Evolutionary conservation across 495 filamentous ascomycete genomes (phyloP), one percentile per base, ranked within the genome.

Genomic region (Xylaria nigripes): DNA sequence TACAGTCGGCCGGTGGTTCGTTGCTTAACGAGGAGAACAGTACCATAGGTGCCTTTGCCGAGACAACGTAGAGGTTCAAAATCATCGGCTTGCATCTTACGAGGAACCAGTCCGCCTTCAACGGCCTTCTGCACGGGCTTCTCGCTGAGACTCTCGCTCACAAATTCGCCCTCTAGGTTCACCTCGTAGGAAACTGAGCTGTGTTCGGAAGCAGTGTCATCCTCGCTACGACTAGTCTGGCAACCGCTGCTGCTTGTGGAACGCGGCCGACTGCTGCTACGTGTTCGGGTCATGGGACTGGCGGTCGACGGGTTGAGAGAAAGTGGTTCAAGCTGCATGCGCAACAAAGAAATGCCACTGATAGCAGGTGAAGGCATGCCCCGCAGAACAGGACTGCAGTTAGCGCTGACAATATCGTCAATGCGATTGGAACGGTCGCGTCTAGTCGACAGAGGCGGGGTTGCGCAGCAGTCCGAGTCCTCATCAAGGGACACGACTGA

Each of bases 31-130:
- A 98, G 78, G 42, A 95, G 66, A 13, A 98, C 93, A 2, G 90
- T 96, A 18, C 93, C 93, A 66, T 89, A 98, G 3, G 91, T 87
- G 55, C 93, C 93, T 64, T 97, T 98, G 24, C 93, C 93, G 32
- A 98, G 82, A 66, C 92, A 96, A n/a, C 87, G 85, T n/a, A 98
- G 68, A 30, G 86, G 82, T 57, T 92, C 84, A 64, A 98, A 98
- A 66, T 98, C 94, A 0, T 82, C 80, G 9, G 91, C 83, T 15
- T 86, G 85, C 87, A 97, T 95, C 70, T 97, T 96, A 47, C 85
- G 83, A 42, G 67, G 68, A 13, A 69, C 59, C 3, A 72, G 58
- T 6, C 70, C 74, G 3, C 72, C 76, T 49, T 78, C 75, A 9
- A 73, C 54, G 8, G 65, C 67, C 10, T 72, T 68, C 29, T 70